A percentile compares a stretch with the other conserved stretches of the same genome.
Evolutionary conservation across 192 early-diverging fungal species (phyloP).

Genomic region (Coemansia sp.): DNA sequence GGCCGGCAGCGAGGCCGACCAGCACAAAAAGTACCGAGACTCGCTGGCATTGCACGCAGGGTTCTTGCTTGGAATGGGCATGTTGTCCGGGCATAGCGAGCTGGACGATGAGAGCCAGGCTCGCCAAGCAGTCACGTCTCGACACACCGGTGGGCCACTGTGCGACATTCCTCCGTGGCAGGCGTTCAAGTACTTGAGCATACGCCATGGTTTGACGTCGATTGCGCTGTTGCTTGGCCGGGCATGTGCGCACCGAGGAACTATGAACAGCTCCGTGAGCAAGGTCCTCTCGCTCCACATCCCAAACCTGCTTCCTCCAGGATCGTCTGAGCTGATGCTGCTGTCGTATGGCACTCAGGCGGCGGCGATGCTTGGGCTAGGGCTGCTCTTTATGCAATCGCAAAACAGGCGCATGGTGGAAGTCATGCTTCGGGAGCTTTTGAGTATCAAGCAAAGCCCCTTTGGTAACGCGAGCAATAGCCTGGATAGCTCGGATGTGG

Average conservation of each 20-base stretch:
- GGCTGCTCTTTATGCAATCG: conserved; percentile 72
- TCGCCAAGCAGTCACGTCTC: neutral
- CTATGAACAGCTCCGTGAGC: conserved; percentile 63
- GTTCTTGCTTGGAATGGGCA: conserved; percentile 78
- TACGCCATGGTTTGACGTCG: conserved; percentile 67
- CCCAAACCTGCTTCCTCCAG: conserved; percentile 65
- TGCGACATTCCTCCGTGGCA: conserved; percentile 66
- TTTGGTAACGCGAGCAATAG: conserved; percentile 6
- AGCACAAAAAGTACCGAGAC: conserved; percentile 27
- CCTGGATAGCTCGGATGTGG: conserved; percentile 33
- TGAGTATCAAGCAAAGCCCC: conserved; percentile 6
- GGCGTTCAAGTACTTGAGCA: conserved; percentile 67
- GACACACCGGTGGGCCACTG: conserved; percentile 65
- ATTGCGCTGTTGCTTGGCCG: conserved; percentile 80
- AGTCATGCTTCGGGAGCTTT: conserved; percentile 71
- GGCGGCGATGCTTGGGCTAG: conserved; percentile 75
- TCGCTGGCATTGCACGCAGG: conserved; percentile 72
- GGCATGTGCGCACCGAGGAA: conserved; percentile 69
- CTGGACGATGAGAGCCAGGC: neutral
- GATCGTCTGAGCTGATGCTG: conserved; percentile 62
- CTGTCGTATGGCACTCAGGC: conserved; percentile 68
- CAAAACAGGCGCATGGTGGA: conserved; percentile 72
- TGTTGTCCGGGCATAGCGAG: conserved; percentile 28
- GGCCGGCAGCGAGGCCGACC: conserved; percentile 9
- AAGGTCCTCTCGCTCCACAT: conserved; percentile 79